These are phyloP conservation scores for Cajanus cajan DNA, from an alignment of 306 rosid species.

Conservation along the genomic window DNA sequence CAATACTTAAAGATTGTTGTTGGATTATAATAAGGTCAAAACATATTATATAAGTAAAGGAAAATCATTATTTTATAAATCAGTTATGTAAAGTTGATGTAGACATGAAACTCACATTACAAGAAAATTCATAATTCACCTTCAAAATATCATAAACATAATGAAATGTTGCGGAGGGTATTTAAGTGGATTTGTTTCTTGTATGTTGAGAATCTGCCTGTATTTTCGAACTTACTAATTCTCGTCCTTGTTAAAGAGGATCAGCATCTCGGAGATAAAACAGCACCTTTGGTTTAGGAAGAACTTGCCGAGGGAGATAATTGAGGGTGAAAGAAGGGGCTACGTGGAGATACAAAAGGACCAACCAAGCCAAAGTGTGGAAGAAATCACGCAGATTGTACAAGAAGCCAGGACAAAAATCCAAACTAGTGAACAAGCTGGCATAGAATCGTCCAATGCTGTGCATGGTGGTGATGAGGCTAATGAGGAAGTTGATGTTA, in stretches of 20 bases:
- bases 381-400: conserved; percentile 62
- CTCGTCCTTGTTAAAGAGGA: conserved; percentile 51
- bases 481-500: conserved; percentile 54
- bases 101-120: no score
- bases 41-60: no score
- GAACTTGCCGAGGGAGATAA: conserved; percentile 61
- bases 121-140: not conserved
- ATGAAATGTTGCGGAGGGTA: not conserved
- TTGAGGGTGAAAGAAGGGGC: conserved; percentile 56
- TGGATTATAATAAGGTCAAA: no score
- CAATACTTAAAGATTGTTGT: no score
- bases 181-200: not conserved
- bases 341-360: conserved; percentile 30
- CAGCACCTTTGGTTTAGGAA: conserved; percentile 83
- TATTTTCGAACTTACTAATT: not conserved
- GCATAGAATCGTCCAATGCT: conserved; percentile 36
- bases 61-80: no score
- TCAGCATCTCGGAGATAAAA: conserved; percentile 71
- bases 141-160: not conserved
- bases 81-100: no score
- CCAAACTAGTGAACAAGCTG: conserved; percentile 13
- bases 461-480: conserved; percentile 38
- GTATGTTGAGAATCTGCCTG: not conserved
- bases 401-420: conserved; percentile 60
- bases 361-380: conserved; percentile 57